These are phyloP conservation scores for Musa itinerans DNA, from an alignment of 176 grass and related monocot genomes.

Conservation along the genomic window DNA sequence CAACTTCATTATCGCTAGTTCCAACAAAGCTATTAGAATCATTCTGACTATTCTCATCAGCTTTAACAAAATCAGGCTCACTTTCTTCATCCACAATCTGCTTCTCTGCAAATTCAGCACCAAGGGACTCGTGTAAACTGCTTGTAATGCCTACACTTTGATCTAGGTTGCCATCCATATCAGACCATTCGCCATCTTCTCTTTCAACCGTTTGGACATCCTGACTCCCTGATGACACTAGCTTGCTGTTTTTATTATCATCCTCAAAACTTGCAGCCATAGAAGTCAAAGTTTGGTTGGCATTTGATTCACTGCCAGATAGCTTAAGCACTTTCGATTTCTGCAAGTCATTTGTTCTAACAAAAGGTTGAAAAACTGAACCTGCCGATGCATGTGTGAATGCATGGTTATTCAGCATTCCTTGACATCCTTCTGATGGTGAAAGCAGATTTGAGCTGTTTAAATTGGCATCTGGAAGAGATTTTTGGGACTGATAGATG, in stretches of 20 bases:
- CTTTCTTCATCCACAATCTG: slow-evolving; percentile 44
- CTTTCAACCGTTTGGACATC: slow-evolving; percentile 49
- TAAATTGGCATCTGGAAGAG: slow-evolving; percentile 41
- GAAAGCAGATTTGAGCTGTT: slow-evolving; percentile 37
- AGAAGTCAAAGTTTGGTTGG: slow-evolving; percentile 27
- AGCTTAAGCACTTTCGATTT: slow-evolving; percentile 15
- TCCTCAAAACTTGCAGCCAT: slow-evolving; percentile 13
- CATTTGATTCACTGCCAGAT: slow-evolving; percentile 23
- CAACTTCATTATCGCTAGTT: slow-evolving; percentile 41
- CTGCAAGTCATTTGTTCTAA: slow-evolving; percentile 50
- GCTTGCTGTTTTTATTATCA: slow-evolving; percentile 19
- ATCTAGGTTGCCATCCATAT: slow-evolving; percentile 60
- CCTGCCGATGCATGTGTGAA: slow-evolving; percentile 63
- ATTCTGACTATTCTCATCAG: slow-evolving; percentile 25
- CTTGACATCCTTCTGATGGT: slow-evolving; percentile 33
- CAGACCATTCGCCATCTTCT: slow-evolving; percentile 99
- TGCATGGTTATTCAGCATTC: slow-evolving; percentile 76
- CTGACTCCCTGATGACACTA: slow-evolving; percentile 24
- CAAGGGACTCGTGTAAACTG: slow-evolving; percentile 40
- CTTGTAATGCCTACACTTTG: slow-evolving; percentile 31
- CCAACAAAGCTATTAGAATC: slow-evolving; percentile 23
- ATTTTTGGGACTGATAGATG: slow-evolving; percentile 64
- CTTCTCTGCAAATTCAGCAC: slow-evolving; percentile 27
- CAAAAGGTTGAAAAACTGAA: slow-evolving; percentile 88
- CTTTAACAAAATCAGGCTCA: slow-evolving; percentile 30